A percentile compares a stretch with the other conserved stretches of the same genome.
These are phyloP conservation scores for Pichia manshurica DNA, from an alignment of 805 yeast species.

Conservation along the genomic window DNA sequence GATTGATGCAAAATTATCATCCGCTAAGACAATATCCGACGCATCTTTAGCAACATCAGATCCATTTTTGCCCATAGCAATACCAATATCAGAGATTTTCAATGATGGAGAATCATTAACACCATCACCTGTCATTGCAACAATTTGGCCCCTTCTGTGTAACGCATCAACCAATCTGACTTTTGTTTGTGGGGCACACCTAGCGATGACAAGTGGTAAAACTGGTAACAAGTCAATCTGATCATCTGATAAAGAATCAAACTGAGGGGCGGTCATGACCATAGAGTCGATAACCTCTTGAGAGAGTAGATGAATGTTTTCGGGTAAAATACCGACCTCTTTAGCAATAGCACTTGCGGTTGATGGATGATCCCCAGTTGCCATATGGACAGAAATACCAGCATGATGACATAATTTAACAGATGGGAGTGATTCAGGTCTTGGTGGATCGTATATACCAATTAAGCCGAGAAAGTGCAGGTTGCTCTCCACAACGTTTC, in stretches of 20 bases:
- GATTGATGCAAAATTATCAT: conserved; percentile 75
- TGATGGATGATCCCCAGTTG: conserved; percentile 76
- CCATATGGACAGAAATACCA: conserved; percentile 75
- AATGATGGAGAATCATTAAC: conserved; percentile 77
- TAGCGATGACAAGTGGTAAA: conserved; percentile 70
- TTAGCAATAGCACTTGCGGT: conserved; percentile 77
- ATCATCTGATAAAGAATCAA: conserved; percentile 56
- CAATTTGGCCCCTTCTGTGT: conserved; percentile 54
- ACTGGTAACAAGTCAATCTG: conserved; percentile 60
- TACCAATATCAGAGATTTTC: conserved; percentile 74
- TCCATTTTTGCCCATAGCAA: conserved; percentile 79
- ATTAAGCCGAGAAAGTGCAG: conserved; percentile 60
- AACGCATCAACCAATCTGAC: conserved; percentile 76
- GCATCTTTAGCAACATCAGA: conserved; percentile 86
- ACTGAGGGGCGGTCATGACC: conserved; percentile 73
- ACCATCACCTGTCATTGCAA: conserved; percentile 85
- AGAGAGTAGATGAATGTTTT: conserved; percentile 49
- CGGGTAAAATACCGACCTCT: conserved; percentile 73
- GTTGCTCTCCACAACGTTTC: conserved; percentile 45
- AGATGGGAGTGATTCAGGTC: conserved; percentile 59
- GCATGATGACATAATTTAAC: conserved; percentile 66
- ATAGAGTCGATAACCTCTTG: conserved; percentile 51
- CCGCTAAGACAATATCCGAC: conserved; percentile 68
- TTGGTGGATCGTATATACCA: conserved; percentile 79
- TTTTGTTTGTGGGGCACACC: conserved; percentile 80